These are phyloP conservation scores for Piper longum DNA, from an alignment of 164 flowering plant genomes.

Conservation along the genomic window DNA sequence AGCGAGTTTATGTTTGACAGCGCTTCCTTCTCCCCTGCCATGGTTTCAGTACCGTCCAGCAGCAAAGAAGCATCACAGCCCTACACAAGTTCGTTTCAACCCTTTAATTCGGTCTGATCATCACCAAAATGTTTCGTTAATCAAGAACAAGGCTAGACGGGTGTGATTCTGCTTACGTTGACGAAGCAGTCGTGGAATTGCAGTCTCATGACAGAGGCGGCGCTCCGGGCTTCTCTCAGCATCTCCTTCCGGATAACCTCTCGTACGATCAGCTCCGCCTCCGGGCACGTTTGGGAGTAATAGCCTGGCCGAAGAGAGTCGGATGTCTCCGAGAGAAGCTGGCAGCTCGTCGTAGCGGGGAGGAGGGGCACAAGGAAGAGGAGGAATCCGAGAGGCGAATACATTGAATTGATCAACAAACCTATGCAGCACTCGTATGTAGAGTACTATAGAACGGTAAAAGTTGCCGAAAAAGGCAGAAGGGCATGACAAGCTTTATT, in stretches of 20 bases:
- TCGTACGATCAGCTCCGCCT: conserved; percentile 49
- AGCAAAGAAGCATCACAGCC: conserved; percentile 91
- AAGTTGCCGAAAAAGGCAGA: too few species aligned
- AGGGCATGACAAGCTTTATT: too few species aligned
- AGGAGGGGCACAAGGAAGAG: too few species aligned
- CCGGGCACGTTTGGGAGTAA: conserved; percentile 58
- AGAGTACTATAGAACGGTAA: too few species aligned
- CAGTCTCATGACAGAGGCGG: conserved; percentile 86
- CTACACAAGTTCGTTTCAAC: conserved; percentile 13
- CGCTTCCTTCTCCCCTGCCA: conserved; percentile 73
- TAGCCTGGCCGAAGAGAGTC: conserved; percentile 20
- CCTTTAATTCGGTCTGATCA: neutral
- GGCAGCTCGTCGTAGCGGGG: too few species aligned
- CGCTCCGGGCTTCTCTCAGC: conserved; percentile 55
- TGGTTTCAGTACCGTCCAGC: conserved; percentile 74
- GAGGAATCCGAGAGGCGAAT: too few species aligned
- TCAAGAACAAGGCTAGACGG: neutral
- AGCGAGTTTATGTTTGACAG: conserved; percentile 77
- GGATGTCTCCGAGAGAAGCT: too few species aligned
- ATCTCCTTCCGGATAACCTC: conserved; percentile 39
- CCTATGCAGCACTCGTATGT: too few species aligned
- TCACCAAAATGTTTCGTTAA: neutral
- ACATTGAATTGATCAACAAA: too few species aligned
- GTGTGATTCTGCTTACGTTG: conserved; percentile 28
- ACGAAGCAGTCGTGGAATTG: conserved; percentile 97